phyloP scores from a whole-genome alignment of 441 rosid species.

The Sinapis alba region DNA sequence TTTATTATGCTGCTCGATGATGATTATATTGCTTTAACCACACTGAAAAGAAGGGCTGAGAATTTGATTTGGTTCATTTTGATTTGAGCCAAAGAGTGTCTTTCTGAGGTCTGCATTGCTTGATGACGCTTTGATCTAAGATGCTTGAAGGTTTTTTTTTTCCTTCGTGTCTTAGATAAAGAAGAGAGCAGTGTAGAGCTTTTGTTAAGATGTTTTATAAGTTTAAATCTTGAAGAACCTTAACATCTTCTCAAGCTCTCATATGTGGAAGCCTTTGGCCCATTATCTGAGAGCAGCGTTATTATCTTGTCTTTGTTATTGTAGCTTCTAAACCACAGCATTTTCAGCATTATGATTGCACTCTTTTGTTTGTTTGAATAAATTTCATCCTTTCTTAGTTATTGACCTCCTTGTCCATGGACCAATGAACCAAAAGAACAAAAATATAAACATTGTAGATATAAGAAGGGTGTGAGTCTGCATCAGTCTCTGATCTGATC shows the following conservation, averaged over 20 bases:
- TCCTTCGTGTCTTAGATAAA: conserved; percentile 22
- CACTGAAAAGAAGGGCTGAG: conserved; percentile 29
- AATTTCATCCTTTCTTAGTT: neutral
- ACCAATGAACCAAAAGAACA: too few relatives aligned
- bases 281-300: conserved; percentile 36
- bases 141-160: conserved; percentile 17
- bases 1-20: conserved; percentile 24
- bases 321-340: neutral
- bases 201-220: neutral
- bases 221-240: conserved; percentile 26
- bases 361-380: neutral
- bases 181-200: conserved; percentile 18
- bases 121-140: conserved; percentile 25
- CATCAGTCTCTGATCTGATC: neutral
- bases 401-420: neutral
- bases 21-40: conserved; percentile 41
- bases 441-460: too few relatives aligned
- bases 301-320: neutral
- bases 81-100: neutral
- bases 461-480: neutral
- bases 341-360: neutral
- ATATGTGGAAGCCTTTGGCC: conserved; percentile 30
- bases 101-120: conserved; percentile 11
- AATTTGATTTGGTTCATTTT: conserved; percentile 14
- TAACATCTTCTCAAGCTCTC: conserved; percentile 11